Evolutionary conservation across 202 grass and related monocot genomes (phyloP).

Genomic region (Thinopyrum obtusiflorum): DNA sequence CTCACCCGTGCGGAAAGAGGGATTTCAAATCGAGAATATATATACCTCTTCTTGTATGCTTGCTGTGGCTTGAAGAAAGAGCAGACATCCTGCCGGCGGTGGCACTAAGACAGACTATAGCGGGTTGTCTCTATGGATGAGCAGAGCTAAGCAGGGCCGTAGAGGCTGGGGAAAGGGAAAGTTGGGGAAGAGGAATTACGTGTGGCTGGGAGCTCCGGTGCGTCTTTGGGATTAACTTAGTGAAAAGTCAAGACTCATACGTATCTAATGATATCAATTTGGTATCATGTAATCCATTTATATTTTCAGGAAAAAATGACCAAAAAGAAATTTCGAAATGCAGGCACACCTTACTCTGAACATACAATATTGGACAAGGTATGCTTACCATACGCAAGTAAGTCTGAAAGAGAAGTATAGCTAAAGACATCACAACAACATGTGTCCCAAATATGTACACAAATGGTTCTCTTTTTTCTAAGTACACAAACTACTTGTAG

Average conservation of each 20-base stretch:
- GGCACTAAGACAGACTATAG: too few species aligned
- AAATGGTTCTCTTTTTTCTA: not conserved
- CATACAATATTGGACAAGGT: not conserved
- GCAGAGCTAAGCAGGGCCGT: too few species aligned
- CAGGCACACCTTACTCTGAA: not conserved
- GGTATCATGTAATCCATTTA: not conserved
- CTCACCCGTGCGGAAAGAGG: not conserved
- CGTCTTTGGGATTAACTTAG: not conserved
- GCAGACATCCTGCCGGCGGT: too few species aligned
- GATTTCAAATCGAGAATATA: too few species aligned
- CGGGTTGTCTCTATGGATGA: too few species aligned
- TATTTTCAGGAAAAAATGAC: not conserved
- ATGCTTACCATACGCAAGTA: not conserved
- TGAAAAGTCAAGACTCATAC: not conserved
- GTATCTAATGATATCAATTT: not conserved
- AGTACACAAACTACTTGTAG: not conserved
- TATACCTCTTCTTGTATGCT: too few species aligned
- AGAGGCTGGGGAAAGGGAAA: too few species aligned
- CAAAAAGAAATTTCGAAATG: not conserved
- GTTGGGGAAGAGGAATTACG: too few species aligned
- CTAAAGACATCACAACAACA: not conserved
- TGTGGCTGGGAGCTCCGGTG: too few species aligned
- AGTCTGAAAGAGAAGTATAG: not conserved
- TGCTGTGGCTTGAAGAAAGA: too few species aligned
- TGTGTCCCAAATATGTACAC: not conserved